Evolutionary conservation across 2,329 filamentous ascomycete species (phyloP).

Genomic region (Cladosporium sp.): DNA sequence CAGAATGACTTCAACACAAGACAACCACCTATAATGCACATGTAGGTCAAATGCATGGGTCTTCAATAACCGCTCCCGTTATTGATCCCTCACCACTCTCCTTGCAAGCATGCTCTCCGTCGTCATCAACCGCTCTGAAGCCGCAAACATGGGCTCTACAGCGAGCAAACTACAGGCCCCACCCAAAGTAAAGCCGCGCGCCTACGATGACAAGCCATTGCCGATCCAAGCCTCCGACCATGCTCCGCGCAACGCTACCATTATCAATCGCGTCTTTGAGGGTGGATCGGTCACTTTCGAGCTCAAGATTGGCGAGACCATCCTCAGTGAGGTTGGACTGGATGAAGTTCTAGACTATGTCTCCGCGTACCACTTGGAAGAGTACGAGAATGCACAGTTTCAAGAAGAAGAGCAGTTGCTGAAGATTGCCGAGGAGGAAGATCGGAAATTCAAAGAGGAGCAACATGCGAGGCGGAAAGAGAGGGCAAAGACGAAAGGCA

Average conservation of each 20-base stretch:
- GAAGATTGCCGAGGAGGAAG: slow-evolving; percentile 28
- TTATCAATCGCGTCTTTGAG: slow-evolving; percentile 29
- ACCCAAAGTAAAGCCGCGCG: slow-evolving; percentile 8
- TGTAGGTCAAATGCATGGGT: neutral
- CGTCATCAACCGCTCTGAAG: slow-evolving; percentile 16
- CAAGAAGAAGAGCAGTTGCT: slow-evolving; percentile 29
- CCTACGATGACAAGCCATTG: slow-evolving; percentile 23
- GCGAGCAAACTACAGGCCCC: neutral
- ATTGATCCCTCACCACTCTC: neutral
- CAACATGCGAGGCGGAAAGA: slow-evolving; percentile 19
- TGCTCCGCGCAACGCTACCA: slow-evolving; percentile 30
- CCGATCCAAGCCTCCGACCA: slow-evolving; percentile 29
- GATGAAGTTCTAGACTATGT: slow-evolving; percentile 38
- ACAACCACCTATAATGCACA: neutral
- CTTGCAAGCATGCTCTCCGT: slow-evolving; percentile 11
- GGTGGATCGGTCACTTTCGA: slow-evolving; percentile 28
- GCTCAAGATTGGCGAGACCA: slow-evolving; percentile 31
- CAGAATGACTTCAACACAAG: neutral
- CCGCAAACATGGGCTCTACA: slow-evolving; percentile 3
- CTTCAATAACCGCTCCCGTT: neutral
- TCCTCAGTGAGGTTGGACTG: slow-evolving; percentile 30
- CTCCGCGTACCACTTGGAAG: slow-evolving; percentile 36
- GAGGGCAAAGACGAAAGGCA: slow-evolving; percentile 26
- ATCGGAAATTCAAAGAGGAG: slow-evolving; percentile 20
- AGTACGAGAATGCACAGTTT: slow-evolving; percentile 36